Percentiles rank a stretch among this genome's conserved stretches.
Evolutionary conservation across 805 yeast species (phyloP).

Genomic region (Saccharomycopsis selenospora): DNA sequence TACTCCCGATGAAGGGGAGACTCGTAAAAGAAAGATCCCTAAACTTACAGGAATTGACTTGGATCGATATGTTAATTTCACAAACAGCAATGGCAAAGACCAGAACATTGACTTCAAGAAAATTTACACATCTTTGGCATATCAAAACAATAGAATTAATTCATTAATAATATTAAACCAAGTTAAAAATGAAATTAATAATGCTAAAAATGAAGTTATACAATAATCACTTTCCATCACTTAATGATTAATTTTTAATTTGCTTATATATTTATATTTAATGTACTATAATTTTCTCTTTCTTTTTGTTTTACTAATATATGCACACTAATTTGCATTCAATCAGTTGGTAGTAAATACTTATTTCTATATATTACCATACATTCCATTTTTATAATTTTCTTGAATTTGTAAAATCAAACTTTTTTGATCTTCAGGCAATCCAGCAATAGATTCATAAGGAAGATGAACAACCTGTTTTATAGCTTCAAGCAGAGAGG

Average conservation of each 20-base stretch:
- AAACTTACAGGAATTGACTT: conserved; percentile 3
- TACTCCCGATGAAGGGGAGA: not conserved
- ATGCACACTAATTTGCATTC: too few relatives aligned
- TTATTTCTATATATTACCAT: conserved; percentile 22
- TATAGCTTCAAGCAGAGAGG: conserved; percentile 39
- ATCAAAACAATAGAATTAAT: conserved; percentile 4
- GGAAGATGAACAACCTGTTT: conserved; percentile 45
- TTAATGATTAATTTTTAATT: too few relatives aligned
- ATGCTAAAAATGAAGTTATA: not conserved
- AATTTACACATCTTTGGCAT: conserved; percentile 9
- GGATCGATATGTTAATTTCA: conserved; percentile 4
- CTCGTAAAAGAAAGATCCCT: not conserved
- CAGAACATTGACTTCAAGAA: conserved; percentile 5
- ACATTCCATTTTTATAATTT: conserved; percentile 26
- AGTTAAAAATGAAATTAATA: conserved; percentile 4
- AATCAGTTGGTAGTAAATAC: too few relatives aligned
- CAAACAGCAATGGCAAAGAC: not conserved
- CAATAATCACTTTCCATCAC: too few relatives aligned
- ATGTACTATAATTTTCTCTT: too few relatives aligned
- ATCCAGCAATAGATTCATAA: conserved; percentile 41
- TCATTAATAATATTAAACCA: not conserved
- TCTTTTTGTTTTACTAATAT: too few relatives aligned
- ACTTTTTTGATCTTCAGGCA: conserved; percentile 45
- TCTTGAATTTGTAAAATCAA: conserved; percentile 26
- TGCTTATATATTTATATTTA: too few relatives aligned